Percentiles rank a stretch among this genome's conserved stretches.
These are phyloP conservation scores for Solanum habrochaites DNA, from an alignment of 257 asterid genomes.

Conservation along the genomic window DNA sequence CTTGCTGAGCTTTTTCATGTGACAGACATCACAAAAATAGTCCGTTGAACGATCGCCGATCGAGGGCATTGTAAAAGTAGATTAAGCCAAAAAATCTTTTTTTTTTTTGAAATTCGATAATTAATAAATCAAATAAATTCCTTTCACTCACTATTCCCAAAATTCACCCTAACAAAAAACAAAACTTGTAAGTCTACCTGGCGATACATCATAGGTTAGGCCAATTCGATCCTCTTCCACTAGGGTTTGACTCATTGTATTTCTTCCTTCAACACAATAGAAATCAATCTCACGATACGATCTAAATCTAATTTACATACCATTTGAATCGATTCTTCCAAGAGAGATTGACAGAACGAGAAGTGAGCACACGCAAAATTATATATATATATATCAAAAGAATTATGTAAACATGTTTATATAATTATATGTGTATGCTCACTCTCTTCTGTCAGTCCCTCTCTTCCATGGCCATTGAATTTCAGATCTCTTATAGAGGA, in stretches of 20 bases:
- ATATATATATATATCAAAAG: neutral
- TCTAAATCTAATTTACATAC: neutral
- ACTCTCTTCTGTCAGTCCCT: slow-evolving; percentile 42
- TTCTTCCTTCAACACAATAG: neutral
- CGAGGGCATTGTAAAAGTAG: too few species aligned
- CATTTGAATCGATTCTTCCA: neutral
- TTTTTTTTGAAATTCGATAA: neutral
- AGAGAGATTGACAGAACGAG: slow-evolving; percentile 23
- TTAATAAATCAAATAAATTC: too few species aligned
- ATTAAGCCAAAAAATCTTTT: too few species aligned
- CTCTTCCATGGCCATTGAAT: neutral
- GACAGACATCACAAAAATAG: too few species aligned
- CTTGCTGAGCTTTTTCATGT: too few species aligned
- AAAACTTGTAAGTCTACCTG: neutral
- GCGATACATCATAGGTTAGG: neutral
- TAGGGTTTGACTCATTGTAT: neutral
- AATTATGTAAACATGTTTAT: slow-evolving; percentile 6
- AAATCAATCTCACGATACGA: neutral
- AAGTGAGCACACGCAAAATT: slow-evolving; percentile 40
- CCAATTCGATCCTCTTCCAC: neutral
- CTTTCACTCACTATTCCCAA: too few species aligned
- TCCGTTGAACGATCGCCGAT: too few species aligned
- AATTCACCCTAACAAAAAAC: too few species aligned
- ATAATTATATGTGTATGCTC: slow-evolving; percentile 41
- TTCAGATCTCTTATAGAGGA: neutral